phyloP scores from a whole-genome alignment of 768 basidiomycete genomes.

The Boletus subparvulus region DNA sequence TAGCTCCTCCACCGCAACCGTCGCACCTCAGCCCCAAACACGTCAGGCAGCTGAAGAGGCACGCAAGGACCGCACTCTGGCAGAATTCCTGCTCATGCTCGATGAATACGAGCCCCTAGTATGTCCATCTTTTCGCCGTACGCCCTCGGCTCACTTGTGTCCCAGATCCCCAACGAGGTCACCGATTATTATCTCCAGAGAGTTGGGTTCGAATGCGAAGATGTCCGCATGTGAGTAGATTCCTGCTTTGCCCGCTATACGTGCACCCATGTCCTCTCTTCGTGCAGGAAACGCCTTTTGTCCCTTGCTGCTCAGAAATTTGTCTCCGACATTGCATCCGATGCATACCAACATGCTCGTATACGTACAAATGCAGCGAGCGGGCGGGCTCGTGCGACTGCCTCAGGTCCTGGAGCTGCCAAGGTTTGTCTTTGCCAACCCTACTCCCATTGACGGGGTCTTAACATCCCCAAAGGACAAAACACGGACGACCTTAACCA shows the following conservation, averaged over 20 bases:
- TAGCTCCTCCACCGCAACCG: constrained; percentile 19
- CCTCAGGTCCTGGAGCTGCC: constrained; percentile 55
- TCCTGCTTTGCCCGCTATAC: constrained; percentile 1
- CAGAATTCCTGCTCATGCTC: constrained; percentile 93
- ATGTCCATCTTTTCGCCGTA: constrained; percentile 22
- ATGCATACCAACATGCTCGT: constrained; percentile 97
- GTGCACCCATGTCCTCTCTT: not conserved
- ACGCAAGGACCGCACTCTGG: constrained; percentile 84
- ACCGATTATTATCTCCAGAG: constrained; percentile 96
- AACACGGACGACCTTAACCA: constrained; percentile 90
- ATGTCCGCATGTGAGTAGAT: constrained; percentile 76
- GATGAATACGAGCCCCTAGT: constrained; percentile 97
- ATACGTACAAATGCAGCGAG: constrained; percentile 86
- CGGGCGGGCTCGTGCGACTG: constrained; percentile 61
- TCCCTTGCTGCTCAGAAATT: constrained; percentile 98
- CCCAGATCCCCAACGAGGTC: constrained; percentile 93
- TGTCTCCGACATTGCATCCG: constrained; percentile 92
- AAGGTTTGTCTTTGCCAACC: constrained; percentile 48
- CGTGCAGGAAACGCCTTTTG: constrained; percentile 81
- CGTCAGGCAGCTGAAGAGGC: constrained; percentile 78
- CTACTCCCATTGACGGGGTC: constrained; percentile 1
- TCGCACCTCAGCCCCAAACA: constrained; percentile 42
- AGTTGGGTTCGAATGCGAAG: constrained; percentile 94
- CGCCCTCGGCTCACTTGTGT: not conserved
- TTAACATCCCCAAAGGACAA: constrained; percentile 58